Evolutionary conservation across 2,329 filamentous ascomycete species (phyloP).

Genomic region (Trichophyton mentagrophytes): DNA sequence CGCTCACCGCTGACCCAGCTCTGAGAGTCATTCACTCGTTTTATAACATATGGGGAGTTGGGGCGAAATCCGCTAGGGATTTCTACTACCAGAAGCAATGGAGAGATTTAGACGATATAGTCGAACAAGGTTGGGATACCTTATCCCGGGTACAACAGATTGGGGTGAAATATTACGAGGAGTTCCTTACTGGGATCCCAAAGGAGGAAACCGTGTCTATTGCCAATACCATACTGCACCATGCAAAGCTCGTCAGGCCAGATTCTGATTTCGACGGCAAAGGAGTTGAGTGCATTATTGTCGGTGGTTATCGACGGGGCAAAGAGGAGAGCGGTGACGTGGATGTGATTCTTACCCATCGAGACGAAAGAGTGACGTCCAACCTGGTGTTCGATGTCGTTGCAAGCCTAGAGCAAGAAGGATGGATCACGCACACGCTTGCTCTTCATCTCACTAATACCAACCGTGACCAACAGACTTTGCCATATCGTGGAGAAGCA

Average conservation of each 20-base stretch:
- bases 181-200: slow-evolving; percentile 60
- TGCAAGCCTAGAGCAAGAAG: slow-evolving; percentile 51
- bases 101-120: slow-evolving; percentile 72
- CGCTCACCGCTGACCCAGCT: slow-evolving; percentile 51
- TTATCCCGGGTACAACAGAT: slow-evolving; percentile 80
- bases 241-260: slow-evolving; percentile 51
- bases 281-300: slow-evolving; percentile 50
- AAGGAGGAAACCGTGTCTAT: slow-evolving; percentile 62
- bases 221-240: slow-evolving; percentile 46
- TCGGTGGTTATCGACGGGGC: slow-evolving; percentile 71
- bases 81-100: slow-evolving; percentile 68
- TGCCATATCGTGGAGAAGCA: slow-evolving; percentile 39
- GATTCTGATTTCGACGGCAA: slow-evolving; percentile 28
- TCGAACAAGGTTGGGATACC: slow-evolving; percentile 65
- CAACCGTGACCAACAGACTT: slow-evolving; percentile 55
- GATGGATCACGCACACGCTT: slow-evolving; percentile 72
- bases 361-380: slow-evolving; percentile 53
- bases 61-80: slow-evolving; percentile 62
- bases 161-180: slow-evolving; percentile 84
- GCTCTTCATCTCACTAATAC: slow-evolving; percentile 57
- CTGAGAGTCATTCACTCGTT: slow-evolving; percentile 57
- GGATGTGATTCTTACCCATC: slow-evolving; percentile 73
- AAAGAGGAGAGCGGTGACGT: slow-evolving; percentile 66
- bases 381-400: slow-evolving; percentile 64
- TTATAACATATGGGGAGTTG: slow-evolving; percentile 86